Base-by-base conservation (phyloP, 2,329 filamentous ascomycete species). In the Aspergillus awamori region DNA sequence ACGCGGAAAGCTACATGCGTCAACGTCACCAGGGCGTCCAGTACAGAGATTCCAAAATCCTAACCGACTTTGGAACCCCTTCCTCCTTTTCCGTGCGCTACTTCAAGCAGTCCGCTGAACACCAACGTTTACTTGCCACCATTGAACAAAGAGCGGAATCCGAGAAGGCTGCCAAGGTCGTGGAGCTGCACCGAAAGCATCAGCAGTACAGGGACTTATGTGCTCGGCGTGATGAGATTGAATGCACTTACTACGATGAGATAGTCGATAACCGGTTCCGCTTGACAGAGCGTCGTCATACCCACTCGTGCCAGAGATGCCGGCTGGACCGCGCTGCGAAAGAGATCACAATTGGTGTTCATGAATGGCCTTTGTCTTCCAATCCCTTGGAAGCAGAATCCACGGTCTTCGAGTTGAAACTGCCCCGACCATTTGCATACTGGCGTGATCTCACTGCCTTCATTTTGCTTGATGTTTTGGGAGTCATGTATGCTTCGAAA, bases 301-400 rank as follows among this genome's bases (percentile, higher is more conserved):
- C 41, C 30, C 0, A 4, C 5, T 13, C 1, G 0, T 84, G 82
- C 58, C 1, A 2, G 1, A 78, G 75, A 56, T 86, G 83, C 64
- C 1, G 2, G 0, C 62, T 74, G 0, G 47, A 64, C 3, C 4
- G 5, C 0, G 1, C 70, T n/a, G 83, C 83, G 0, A 49, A 75
- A 0, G 2, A 3, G 0, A 59, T 89, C 0, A 39, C 26, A 0
- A 86, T 89, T 7, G 0, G 45, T 0, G 68, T 85, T 8, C 76
- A 85, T 63, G 86, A 89, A 66, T 87, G 84, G 84, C 85, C 86
- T 0, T 72, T 88, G 0, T 81, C 84, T 0, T 30, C 45, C 0
- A 15, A 76, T 0, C 0, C 47, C 0, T 5, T 61, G 0, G 28
- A 76, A 10, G 76, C 77, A 0, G 81, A 83, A 59, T 75, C 82